phyloP scores from a whole-genome alignment of 441 rosid genomes.

The Isatis lusitanica region DNA sequence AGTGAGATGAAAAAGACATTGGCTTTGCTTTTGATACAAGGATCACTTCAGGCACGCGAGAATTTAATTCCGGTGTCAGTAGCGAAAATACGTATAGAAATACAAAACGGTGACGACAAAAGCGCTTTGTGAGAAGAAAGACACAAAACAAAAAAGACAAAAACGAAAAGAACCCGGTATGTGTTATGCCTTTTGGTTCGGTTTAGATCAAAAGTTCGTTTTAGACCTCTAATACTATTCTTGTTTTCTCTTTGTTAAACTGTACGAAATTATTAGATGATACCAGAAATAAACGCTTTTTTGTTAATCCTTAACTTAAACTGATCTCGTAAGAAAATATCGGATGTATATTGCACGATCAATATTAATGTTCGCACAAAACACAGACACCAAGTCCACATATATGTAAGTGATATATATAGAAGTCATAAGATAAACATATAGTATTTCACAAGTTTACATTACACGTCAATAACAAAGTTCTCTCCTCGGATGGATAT shows the following conservation, averaged over 20 bases:
- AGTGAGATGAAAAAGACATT: neutral
- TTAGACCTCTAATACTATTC: neutral
- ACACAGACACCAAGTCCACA: neutral
- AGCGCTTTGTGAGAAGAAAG: neutral
- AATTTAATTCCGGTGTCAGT: neutral
- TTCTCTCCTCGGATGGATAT: constrained; percentile 1
- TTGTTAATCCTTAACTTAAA: neutral
- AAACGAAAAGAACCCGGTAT: too few species aligned
- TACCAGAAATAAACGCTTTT: neutral
- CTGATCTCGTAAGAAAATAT: neutral
- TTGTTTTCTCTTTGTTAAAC: neutral
- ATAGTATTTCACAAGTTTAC: constrained; percentile 27
- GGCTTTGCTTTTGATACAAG: neutral
- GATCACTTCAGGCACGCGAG: neutral
- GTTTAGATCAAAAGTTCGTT: neutral
- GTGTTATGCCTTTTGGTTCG: neutral
- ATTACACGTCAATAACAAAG: constrained; percentile 19
- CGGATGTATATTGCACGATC: neutral
- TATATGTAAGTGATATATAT: neutral
- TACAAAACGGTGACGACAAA: neutral
- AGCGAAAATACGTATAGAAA: too few species aligned
- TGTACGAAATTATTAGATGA: neutral
- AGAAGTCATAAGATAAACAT: neutral
- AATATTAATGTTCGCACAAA: neutral
- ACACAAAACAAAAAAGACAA: too few species aligned